phyloP scores from a whole-genome alignment of 345 rosid species.

The Citrus australasica region DNA sequence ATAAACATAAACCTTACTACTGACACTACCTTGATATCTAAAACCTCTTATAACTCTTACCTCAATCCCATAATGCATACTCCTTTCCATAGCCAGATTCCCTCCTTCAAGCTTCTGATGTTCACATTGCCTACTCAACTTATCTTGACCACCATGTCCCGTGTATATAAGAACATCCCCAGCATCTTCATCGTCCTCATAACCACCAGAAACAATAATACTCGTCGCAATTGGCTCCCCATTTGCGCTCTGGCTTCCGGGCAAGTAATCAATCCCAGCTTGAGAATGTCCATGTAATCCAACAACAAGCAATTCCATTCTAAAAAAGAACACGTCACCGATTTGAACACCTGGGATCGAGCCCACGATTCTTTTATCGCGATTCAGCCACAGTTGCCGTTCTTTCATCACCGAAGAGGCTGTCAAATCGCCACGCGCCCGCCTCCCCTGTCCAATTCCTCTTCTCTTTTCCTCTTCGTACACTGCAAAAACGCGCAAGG shows the following conservation, averaged over 20 bases:
- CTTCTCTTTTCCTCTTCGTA: conserved; percentile 40
- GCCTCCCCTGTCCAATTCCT: conserved; percentile 23
- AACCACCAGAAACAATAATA: conserved; percentile 84
- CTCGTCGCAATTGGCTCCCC: conserved; percentile 89
- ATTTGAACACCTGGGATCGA: conserved; percentile 71
- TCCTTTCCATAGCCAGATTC: conserved; percentile 78
- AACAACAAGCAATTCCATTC: conserved; percentile 79
- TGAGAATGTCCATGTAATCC: conserved; percentile 84
- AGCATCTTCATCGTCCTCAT: conserved; percentile 76
- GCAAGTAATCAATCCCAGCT: conserved; percentile 81
- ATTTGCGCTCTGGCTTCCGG: conserved; percentile 60
- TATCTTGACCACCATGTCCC: conserved; percentile 92
- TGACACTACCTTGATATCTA: conserved; percentile 48
- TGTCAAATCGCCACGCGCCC: conserved; percentile 48
- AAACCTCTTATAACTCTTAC: conserved; percentile 82
- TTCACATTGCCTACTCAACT: conserved; percentile 50
- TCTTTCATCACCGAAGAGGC: conserved; percentile 65
- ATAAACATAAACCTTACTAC: conserved; percentile 68
- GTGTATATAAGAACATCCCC: conserved; percentile 72
- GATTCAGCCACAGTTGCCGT: conserved; percentile 63
- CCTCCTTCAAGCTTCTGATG: conserved; percentile 91
- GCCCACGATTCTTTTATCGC: conserved; percentile 82
- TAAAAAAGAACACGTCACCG: conserved; percentile 75
- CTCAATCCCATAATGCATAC: conserved; percentile 77
- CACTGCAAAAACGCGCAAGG: conserved; percentile 47